Conservation (phyloP, 2,329 filamentous ascomycete genomes). For the Neurospora crassa region DNA sequence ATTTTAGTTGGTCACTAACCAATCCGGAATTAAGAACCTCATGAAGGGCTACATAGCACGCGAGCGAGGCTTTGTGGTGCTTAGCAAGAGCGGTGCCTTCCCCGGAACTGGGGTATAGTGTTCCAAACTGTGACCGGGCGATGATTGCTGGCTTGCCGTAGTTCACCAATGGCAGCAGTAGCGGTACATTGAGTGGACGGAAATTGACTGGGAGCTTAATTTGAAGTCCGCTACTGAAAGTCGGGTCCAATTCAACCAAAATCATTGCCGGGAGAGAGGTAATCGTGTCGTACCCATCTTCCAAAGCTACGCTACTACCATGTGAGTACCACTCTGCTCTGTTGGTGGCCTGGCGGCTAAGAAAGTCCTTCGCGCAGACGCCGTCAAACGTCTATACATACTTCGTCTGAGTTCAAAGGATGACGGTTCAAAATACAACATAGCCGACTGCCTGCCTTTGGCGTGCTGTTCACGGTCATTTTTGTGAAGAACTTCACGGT, state of each 20-base stretch:
- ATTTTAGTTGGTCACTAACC: not conserved
- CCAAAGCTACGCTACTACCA: not conserved
- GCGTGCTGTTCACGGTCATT: not conserved
- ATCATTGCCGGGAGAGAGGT: not conserved
- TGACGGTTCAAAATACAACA: not conserved
- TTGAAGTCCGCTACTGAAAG: not conserved
- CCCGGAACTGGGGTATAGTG: conserved; percentile 68
- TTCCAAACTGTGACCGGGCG: not conserved
- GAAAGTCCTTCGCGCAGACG: not conserved
- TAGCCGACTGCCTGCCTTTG: not conserved
- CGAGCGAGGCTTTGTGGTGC: conserved; percentile 78
- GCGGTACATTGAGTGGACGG: not conserved
- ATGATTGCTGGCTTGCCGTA: not conserved
- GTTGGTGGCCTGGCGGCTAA: not conserved
- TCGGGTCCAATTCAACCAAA: not conserved
- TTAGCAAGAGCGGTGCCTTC: conserved; percentile 89
- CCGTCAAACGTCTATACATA: not conserved
- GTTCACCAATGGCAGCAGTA: not conserved
- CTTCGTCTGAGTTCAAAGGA: not conserved
- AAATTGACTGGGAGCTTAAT: not conserved
- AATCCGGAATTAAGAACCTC: conserved; percentile 48
- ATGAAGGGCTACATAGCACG: conserved; percentile 99
- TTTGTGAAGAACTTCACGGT: not conserved
- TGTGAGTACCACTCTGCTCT: not conserved
- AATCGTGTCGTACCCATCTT: too few relatives aligned